Conservation (phyloP, 2,329 filamentous ascomycete genomes). For the Hypocreales sp. region DNA sequence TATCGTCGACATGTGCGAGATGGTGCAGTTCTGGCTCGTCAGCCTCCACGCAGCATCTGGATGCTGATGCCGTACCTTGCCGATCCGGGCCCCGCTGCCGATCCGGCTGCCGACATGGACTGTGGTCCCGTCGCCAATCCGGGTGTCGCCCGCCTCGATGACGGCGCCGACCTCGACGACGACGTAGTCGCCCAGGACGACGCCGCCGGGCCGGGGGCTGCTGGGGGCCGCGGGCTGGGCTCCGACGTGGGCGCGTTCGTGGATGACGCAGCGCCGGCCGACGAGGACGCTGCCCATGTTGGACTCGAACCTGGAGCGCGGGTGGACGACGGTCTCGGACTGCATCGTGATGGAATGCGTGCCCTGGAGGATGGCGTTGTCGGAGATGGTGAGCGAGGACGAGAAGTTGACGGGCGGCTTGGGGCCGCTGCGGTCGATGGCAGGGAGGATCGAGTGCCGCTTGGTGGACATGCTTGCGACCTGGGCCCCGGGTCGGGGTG, state of each 20-base stretch:
- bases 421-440: conserved; percentile 34
- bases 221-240: conserved; percentile 16
- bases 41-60: not conserved
- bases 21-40: conserved; percentile 44
- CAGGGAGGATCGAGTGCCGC: conserved; percentile 39
- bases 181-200: conserved; percentile 44
- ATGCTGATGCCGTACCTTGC: conserved; percentile 33
- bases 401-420: conserved; percentile 48
- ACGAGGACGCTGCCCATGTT: conserved; percentile 65
- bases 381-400: conserved; percentile 43
- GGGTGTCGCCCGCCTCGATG: conserved; percentile 46
- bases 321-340: conserved; percentile 70
- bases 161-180: conserved; percentile 43
- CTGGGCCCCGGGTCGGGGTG: too few species aligned
- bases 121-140: conserved; percentile 43
- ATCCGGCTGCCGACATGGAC: conserved; percentile 46
- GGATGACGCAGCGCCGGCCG: conserved; percentile 67
- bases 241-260: conserved; percentile 50
- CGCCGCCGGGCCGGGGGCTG: conserved; percentile 24
- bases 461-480: conserved; percentile 34
- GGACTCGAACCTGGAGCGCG: conserved; percentile 66
- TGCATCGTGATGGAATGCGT: conserved; percentile 65
- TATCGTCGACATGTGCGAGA: conserved; percentile 49
- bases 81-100: conserved; percentile 44
- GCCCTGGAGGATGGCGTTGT: conserved; percentile 49